These are phyloP conservation scores for Nitzschia sp. DNA, from an alignment of 108 stramenopile species.

Conservation along the genomic window DNA sequence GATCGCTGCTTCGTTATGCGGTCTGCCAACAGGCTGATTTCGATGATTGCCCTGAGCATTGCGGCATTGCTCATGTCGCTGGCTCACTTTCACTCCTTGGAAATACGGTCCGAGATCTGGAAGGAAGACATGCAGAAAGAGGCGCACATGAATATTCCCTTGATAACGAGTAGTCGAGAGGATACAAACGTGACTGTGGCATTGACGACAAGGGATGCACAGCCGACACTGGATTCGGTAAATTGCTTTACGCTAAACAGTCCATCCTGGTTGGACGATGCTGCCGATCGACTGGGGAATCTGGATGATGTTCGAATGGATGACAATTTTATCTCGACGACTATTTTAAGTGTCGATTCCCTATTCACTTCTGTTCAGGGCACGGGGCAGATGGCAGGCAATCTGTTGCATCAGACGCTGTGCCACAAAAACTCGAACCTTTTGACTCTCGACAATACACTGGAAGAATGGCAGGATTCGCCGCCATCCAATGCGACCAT, in stretches of 20 bases:
- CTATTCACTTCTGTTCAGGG: background rate
- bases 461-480: background rate
- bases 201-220: no score
- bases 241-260: background rate
- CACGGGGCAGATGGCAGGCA: background rate
- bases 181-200: no score
- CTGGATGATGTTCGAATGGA: slow-evolving; percentile 1
- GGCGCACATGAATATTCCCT: no score
- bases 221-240: no score
- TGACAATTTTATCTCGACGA: slow-evolving; percentile 1
- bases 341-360: background rate
- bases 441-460: background rate
- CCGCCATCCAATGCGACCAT: slow-evolving; percentile 6
- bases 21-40: no score
- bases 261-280: background rate
- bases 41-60: background rate
- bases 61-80: background rate
- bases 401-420: slow-evolving; percentile 29
- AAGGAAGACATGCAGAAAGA: no score
- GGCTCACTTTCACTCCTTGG: background rate
- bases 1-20: no score
- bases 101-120: no score
- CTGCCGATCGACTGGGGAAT: background rate
- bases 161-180: no score
- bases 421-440: slow-evolving; percentile 36